These are phyloP conservation scores for Populus hybrid DNA, from an alignment of 441 rosid genomes.

Conservation along the genomic window DNA sequence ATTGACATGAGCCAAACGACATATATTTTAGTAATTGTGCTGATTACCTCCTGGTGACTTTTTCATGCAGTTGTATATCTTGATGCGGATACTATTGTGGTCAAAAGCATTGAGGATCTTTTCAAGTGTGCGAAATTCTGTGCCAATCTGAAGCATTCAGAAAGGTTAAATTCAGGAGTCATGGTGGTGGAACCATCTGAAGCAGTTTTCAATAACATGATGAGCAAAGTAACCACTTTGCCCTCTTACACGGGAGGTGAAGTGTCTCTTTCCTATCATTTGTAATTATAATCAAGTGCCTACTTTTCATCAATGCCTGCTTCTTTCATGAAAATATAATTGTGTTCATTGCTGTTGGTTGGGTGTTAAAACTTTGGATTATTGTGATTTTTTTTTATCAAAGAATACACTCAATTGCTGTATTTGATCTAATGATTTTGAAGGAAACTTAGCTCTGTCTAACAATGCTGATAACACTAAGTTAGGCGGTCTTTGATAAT, in stretches of 20 bases:
- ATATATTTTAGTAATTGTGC: not conserved
- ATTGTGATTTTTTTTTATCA: not conserved
- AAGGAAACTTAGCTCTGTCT: not conserved
- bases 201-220: conserved; percentile 71
- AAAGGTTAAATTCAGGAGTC: conserved; percentile 92
- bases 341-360: not conserved
- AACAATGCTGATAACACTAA: not conserved
- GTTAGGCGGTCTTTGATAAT: not conserved
- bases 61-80: conserved; percentile 74
- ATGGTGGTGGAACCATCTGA: conserved; percentile 94
- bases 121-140: conserved; percentile 81
- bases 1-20: not conserved
- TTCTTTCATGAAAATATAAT: not conserved
- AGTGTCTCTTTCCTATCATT: not conserved
- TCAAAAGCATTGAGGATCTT: conserved; percentile 86
- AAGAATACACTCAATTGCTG: not conserved
- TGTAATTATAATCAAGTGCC: not conserved
- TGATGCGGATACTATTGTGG: conserved; percentile 96
- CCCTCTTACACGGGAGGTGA: conserved; percentile 85
- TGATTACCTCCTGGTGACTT: conserved; percentile 1
- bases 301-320: not conserved
- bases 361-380: not conserved
- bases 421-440: not conserved
- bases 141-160: conserved; percentile 94
- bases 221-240: conserved; percentile 75